Percentiles rank a stretch among this genome's conserved stretches.
Conservation (phyloP, 305 asterid species). For the Ilex paraguariensis region DNA sequence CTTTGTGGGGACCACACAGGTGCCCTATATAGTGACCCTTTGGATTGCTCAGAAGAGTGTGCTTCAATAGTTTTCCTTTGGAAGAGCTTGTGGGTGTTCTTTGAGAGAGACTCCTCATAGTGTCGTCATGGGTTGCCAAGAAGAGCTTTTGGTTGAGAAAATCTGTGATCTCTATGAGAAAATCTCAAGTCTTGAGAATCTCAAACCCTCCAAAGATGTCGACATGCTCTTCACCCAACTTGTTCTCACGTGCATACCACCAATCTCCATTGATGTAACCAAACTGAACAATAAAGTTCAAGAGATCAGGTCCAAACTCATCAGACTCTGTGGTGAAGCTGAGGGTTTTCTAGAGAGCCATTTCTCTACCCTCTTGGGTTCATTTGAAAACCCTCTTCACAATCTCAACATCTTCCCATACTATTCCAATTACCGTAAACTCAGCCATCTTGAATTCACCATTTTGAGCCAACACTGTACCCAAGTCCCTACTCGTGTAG, state of each 20-base stretch:
- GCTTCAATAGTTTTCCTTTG: neutral
- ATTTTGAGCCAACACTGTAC: conserved; percentile 40
- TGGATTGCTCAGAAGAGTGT: neutral
- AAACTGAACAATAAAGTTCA: conserved; percentile 49
- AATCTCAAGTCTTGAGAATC: conserved; percentile 54
- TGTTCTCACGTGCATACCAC: conserved; percentile 75
- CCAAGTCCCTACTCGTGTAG: conserved; percentile 32
- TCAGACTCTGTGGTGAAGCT: conserved; percentile 58
- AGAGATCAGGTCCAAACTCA: conserved; percentile 49
- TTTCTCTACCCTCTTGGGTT: conserved; percentile 42
- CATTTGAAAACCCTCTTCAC: conserved; percentile 45
- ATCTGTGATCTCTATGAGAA: conserved; percentile 43
- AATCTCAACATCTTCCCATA: conserved; percentile 65
- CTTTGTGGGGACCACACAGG: conserved; percentile 18
- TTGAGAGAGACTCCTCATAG: conserved; percentile 14
- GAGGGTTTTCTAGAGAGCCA: conserved; percentile 70
- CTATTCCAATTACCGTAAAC: conserved; percentile 66
- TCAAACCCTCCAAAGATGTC: conserved; percentile 62
- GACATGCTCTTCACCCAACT: conserved; percentile 62
- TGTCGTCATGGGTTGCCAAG: conserved; percentile 70
- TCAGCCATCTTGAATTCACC: conserved; percentile 50
- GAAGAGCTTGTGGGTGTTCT: too few relatives aligned
- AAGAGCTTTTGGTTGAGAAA: conserved; percentile 53
- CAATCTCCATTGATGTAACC: conserved; percentile 64
- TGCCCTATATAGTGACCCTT: conserved; percentile 31